phyloP scores from a whole-genome alignment of 495 filamentous ascomycete genomes.

The Tuber microsphaerosporum region DNA sequence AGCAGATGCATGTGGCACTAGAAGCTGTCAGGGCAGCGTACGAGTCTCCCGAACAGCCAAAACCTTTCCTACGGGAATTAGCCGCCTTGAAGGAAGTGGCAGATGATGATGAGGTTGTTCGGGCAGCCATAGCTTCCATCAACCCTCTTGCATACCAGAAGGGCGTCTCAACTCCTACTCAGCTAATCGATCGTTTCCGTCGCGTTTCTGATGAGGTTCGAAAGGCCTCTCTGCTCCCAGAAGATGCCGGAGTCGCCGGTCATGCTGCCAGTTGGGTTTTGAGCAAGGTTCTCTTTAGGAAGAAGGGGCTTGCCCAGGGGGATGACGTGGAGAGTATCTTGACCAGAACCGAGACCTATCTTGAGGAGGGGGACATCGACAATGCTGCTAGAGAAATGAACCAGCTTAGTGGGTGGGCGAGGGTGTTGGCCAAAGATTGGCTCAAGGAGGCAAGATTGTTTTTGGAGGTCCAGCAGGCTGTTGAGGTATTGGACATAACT shows the following conservation, averaged over 20 bases:
- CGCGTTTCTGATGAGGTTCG: constrained; percentile 88
- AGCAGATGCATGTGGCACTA: constrained; percentile 88
- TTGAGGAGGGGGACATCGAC: constrained; percentile 89
- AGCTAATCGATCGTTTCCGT: constrained; percentile 91
- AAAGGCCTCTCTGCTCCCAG: constrained; percentile 84
- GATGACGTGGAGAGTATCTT: constrained; percentile 93
- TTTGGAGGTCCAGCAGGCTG: constrained; percentile 87
- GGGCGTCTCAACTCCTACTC: constrained; percentile 70
- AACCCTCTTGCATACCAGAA: constrained; percentile 89
- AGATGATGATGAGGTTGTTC: constrained; percentile 68
- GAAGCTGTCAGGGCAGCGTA: constrained; percentile 82
- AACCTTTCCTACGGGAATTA: constrained; percentile 82
- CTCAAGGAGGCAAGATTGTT: constrained; percentile 76
- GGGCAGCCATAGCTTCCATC: constrained; percentile 87
- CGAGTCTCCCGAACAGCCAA: constrained; percentile 62
- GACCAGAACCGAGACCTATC: constrained; percentile 71
- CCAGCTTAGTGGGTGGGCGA: constrained; percentile 81
- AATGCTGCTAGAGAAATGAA: constrained; percentile 93
- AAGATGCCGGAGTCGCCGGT: constrained; percentile 85
- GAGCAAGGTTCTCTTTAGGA: constrained; percentile 90
- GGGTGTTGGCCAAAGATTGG: constrained; percentile 89
- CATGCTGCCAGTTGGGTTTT: constrained; percentile 81
- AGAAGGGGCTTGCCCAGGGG: constrained; percentile 74
- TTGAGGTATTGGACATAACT: constrained; percentile 63
- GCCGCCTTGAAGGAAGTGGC: constrained; percentile 91